Evolutionary conservation across 257 asterid species (phyloP), one percentile per base, ranked within the genome.

Genomic region (Lantana camara): DNA sequence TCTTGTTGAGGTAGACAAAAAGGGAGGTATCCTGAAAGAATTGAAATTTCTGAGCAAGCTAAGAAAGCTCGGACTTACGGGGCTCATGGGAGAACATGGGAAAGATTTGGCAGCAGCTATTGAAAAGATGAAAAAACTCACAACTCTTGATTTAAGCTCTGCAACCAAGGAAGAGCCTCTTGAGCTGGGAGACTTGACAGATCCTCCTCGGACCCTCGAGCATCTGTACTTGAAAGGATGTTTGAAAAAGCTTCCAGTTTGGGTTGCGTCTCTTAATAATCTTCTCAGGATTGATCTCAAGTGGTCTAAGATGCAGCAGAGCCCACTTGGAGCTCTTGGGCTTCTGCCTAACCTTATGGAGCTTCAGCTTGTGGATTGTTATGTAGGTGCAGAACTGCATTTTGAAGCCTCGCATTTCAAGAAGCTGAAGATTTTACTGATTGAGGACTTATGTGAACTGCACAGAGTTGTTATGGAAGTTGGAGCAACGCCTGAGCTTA

Each of bases 211-310:
- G 4, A 14, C 23, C 17, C 77, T 78, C 21, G 44, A 67, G 63
- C 70, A 67, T 14, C 73, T 78, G 0, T 74, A 73, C 72, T 19
- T 78, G 66, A 73, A 66, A 50, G 83, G 83, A n/a, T n/a, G n/a
- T n/a, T n/a, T n/a, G n/a, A n/a, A n/a, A n/a, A n/a, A n/a, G n/a
- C 9, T 70, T n/a, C 83, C 80, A 0, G 0, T 0, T 0, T 78
- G 79, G 80, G 63, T 74, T 21, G 5, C n/a, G 10, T 17, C 49
- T 1, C 80, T 74, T 8, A 2, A 32, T 37, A 45, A 53, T 47
- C 56, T 78, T 63, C 37, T 8, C 13, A 63, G 58, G 65, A 58
- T 78, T 22, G 13, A 56, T 9, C 63, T 74, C 20, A 62, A 34
- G 51, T 74, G 73, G 77, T 66, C 77, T 9, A 63, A 38, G 23